Evolutionary conservation across 805 yeast species (phyloP), one percentile per base, ranked within the genome.

Genomic region (Lachancea waltii): DNA sequence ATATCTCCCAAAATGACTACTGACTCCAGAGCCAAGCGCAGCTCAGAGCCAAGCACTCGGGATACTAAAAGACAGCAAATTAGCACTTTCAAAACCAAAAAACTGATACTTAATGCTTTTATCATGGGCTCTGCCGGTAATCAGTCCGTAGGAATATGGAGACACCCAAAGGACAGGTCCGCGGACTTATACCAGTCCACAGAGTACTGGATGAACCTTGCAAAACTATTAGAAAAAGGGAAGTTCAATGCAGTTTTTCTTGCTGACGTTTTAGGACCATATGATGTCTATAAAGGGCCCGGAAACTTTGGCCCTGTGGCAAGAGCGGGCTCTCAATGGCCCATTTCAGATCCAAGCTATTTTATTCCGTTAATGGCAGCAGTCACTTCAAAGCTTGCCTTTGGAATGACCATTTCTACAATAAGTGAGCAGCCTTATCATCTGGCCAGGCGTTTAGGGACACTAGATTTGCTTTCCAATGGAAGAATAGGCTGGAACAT

Each of bases 401-500:
- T 65, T 47, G 70, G 66, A 4, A 45, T 66, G 24, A 65, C 70
- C 7, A 60, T 60, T 25, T 54, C 64, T 19, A 65, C 70, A 11
- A 60, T 67, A 20, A 62, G 64, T 40, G 70, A 65, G 33, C 57
- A 56, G 4, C 70, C 69, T 1, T 65, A 60, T 36, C 65, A 58
- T 42, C 53, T 65, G 15, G 59, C 68, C 14, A 51, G 68, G 46
- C 48, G 69, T 34, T 42, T 65, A 30, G 65, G 67, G 5, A 66
- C 70, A 2, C 50, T 66, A 31, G 70, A 65, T 41, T 66, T 64
- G 36, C 48, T 65, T 34, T 56, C 67, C 3, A 51, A 54, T 18
- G 70, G 70, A 10, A 50, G 70, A 44, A 41, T 65, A 34, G 70
- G 69, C 23, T 65, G 70, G 70, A 65, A 65, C 41, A 56, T 65